Evolutionary conservation across 2,329 filamentous ascomycete genomes (phyloP), one percentile per base, ranked within the genome.

Genomic region (Aurifilum marmelostoma): DNA sequence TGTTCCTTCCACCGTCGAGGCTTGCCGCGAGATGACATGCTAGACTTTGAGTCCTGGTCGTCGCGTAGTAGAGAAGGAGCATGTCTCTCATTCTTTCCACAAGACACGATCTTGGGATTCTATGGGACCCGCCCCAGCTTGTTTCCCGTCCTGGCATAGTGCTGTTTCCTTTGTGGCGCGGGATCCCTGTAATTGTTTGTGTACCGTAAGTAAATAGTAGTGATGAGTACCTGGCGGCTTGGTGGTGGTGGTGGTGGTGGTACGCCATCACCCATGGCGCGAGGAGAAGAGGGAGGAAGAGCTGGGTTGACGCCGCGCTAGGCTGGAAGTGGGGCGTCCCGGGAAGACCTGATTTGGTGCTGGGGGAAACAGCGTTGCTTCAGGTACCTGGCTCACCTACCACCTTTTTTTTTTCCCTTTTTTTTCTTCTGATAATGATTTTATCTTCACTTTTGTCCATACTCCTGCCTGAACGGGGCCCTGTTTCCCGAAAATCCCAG

Each of bases 101-200:
- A 27, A 1, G n/a, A 29, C 62, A 29, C 6, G 43, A 43, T 21
- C n/a, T 24, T 27, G 50, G n/a, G 12, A 47, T 47, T 54, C n/a
- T 24, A 8, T 54, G 50, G n/a, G 50, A 54, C 50, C 50, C 50
- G 50, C 50, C 47, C 47, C 18, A 65, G 50, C 63, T 56, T 34
- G 34, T 65, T 65, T 65, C 63, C 63, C 47, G 21, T 65, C 34
- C 41, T 21, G 63, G 63, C 14, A 9, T 65, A 32, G 63, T 29
- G 34, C n/a, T 65, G 32, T 65, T 65, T 29, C 54, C 54, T 47
- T 37, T 59, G 52, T 29, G 52, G 24, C 24, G 52, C 56, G 56
- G 56, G 32, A 59, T 24, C 56, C 56, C 29, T 59, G 56, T 59
- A 29, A 16, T 24, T 54, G 24, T 27, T 27, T 29, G 52, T 32